phyloP scores from a whole-genome alignment of 306 rosid species.

The Castanea crenata region DNA sequence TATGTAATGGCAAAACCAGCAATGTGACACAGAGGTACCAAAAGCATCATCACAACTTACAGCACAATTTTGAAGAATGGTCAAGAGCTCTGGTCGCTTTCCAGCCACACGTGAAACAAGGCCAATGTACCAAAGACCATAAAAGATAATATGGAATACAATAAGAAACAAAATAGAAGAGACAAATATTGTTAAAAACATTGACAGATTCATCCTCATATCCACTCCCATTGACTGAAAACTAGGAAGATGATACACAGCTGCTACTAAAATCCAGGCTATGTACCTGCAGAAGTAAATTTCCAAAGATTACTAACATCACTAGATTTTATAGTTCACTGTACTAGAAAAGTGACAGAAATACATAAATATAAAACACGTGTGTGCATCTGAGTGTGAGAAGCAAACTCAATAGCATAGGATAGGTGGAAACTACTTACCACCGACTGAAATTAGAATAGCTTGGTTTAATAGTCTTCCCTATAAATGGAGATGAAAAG shows the following conservation, averaged over 20 bases:
- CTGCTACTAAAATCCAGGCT: conserved; percentile 92
- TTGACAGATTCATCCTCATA: conserved; percentile 88
- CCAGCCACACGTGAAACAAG: conserved; percentile 98
- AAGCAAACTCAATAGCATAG: not conserved
- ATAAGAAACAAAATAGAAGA: conserved; percentile 86
- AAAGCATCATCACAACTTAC: conserved; percentile 47
- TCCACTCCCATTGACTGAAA: conserved; percentile 98
- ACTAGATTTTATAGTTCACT: not conserved
- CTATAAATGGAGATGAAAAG: conserved; percentile 94
- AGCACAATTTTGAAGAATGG: conserved; percentile 89
- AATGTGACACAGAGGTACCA: not conserved
- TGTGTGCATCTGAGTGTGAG: not conserved
- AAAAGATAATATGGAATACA: conserved; percentile 79
- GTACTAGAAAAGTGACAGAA: not conserved
- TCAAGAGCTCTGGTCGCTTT: conserved; percentile 77
- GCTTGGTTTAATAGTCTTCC: conserved; percentile 96
- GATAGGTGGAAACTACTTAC: conserved; percentile 44
- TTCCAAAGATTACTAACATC: conserved; percentile 26
- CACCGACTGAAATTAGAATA: conserved; percentile 98
- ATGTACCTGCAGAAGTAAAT: conserved; percentile 65
- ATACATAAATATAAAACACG: not conserved
- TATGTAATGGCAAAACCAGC: not conserved
- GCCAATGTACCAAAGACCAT: conserved; percentile 94
- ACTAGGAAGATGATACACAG: conserved; percentile 97
- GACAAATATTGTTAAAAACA: conserved; percentile 78